These are phyloP conservation scores for Pseudogymnoascus sp. DNA, from an alignment of 2,329 filamentous ascomycete genomes.

Conservation along the genomic window DNA sequence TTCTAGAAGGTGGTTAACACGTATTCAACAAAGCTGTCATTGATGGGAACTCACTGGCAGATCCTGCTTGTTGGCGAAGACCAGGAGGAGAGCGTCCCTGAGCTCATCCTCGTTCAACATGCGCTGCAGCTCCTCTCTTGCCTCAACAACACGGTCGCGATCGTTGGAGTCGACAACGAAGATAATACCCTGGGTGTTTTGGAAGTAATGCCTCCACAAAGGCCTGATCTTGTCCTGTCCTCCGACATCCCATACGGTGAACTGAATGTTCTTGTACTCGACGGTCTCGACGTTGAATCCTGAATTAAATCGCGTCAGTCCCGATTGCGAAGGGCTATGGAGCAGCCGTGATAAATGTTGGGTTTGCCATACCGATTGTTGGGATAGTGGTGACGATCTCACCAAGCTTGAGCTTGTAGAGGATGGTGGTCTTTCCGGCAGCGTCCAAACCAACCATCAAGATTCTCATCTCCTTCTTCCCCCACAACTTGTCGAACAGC, in stretches of 20 bases:
- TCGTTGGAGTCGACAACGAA: conserved; percentile 99
- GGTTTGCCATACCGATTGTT: conserved; percentile 68
- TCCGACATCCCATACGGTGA: conserved; percentile 99
- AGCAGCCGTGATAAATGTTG: neutral
- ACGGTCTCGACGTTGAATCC: conserved; percentile 99
- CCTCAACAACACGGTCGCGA: conserved; percentile 95
- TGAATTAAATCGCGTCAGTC: conserved; percentile 28
- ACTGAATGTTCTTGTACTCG: conserved; percentile 99
- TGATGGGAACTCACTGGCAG: conserved; percentile 65
- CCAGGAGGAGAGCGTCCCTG: conserved; percentile 88
- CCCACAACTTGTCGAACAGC: conserved; percentile 92
- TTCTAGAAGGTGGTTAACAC: conserved; percentile 52
- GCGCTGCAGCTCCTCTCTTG: conserved; percentile 89
- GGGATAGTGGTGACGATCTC: conserved; percentile 99
- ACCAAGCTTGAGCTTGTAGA: conserved; percentile 99
- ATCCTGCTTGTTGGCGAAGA: conserved; percentile 99
- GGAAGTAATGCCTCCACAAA: conserved; percentile 99
- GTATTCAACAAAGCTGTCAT: neutral
- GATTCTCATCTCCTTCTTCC: conserved; percentile 99
- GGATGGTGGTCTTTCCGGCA: conserved; percentile 98
- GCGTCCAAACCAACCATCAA: conserved; percentile 99
- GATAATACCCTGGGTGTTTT: conserved; percentile 98
- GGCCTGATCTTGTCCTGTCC: conserved; percentile 99
- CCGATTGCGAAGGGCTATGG: neutral
- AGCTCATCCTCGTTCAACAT: conserved; percentile 99